Evolutionary conservation across 768 basidiomycete species (phyloP).

Genomic region (Russula olivacea): DNA sequence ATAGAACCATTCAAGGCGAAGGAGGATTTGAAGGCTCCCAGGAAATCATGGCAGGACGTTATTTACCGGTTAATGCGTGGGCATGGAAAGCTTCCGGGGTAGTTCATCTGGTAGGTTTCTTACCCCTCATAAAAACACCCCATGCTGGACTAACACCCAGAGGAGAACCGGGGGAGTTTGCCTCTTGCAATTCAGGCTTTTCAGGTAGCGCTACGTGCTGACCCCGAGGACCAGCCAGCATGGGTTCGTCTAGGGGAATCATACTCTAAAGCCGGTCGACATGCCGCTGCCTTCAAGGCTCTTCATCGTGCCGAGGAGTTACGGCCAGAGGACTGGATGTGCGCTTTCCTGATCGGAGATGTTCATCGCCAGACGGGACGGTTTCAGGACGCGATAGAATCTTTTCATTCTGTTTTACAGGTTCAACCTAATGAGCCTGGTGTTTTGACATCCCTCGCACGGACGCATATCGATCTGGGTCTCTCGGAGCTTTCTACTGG

Average conservation of each 20-base stretch:
- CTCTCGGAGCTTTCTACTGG: constrained; percentile 58
- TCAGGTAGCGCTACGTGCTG: constrained; percentile 78
- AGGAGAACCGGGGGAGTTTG: constrained; percentile 63
- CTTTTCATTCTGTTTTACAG: constrained; percentile 52
- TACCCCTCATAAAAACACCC: neutral
- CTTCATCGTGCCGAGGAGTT: constrained; percentile 69
- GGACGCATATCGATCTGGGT: constrained; percentile 68
- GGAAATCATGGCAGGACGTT: constrained; percentile 41
- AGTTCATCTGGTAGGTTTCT: constrained; percentile 70
- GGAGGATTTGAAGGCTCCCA: constrained; percentile 54
- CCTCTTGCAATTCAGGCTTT: constrained; percentile 71
- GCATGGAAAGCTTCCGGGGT: constrained; percentile 96
- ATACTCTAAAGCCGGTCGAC: constrained; percentile 81
- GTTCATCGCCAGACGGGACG: constrained; percentile 74
- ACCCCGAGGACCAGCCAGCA: constrained; percentile 67
- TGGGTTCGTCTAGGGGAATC: constrained; percentile 93
- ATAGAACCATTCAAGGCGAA: constrained; percentile 89
- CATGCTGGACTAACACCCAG: constrained; percentile 13
- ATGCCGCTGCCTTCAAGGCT: constrained; percentile 85
- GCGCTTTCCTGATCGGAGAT: constrained; percentile 75
- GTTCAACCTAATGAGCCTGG: constrained; percentile 62
- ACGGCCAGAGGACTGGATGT: constrained; percentile 75
- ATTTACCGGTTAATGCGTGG: constrained; percentile 82
- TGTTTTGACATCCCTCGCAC: constrained; percentile 62
- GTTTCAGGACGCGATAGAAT: constrained; percentile 65